Percentiles rank a stretch among this genome's conserved stretches.
Conservation (phyloP, 2,329 filamentous ascomycete species). For the Ophiostoma sp. region DNA sequence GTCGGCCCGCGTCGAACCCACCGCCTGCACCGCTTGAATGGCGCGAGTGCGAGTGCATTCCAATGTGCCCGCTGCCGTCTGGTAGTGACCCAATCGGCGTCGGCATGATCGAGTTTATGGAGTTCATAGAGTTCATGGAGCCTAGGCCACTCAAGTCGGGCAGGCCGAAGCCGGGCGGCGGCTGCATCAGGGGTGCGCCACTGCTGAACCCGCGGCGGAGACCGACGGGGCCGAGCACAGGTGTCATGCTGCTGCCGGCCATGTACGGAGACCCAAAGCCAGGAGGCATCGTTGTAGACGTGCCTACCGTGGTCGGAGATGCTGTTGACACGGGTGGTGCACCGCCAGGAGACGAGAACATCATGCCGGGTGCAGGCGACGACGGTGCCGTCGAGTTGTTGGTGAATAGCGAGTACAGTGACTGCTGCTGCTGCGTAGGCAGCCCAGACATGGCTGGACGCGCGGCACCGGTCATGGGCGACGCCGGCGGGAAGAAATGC, state of each 20-base stretch:
- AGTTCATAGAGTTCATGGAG: conserved; percentile 2
- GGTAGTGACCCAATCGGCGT: conserved; percentile 10
- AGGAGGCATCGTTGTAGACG: too few relatives aligned
- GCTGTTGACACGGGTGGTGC: conserved; percentile 17
- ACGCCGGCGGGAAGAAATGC: conserved; percentile 49
- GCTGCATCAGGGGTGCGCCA: conserved; percentile 2
- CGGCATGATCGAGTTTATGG: neutral
- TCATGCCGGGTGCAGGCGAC: conserved; percentile 24
- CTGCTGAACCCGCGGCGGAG: neutral
- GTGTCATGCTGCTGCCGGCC: conserved; percentile 10
- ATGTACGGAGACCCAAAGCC: neutral
- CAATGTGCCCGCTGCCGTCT: neutral
- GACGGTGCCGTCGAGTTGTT: conserved; percentile 35
- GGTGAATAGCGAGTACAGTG: conserved; percentile 33
- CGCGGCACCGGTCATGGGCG: conserved; percentile 53
- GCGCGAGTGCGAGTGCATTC: conserved; percentile 4
- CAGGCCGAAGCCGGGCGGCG: conserved; percentile 6
- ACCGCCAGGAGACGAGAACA: conserved; percentile 42
- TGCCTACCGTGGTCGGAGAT: neutral
- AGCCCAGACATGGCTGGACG: conserved; percentile 32
- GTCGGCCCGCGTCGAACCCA: neutral
- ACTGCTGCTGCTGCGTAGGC: conserved; percentile 35
- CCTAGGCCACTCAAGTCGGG: neutral
- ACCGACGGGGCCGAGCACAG: neutral
- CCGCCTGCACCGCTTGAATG: conserved; percentile 10